Evolutionary conservation across 2,329 filamentous ascomycete genomes (phyloP).

Genomic region (Monilinia aucupariae): DNA sequence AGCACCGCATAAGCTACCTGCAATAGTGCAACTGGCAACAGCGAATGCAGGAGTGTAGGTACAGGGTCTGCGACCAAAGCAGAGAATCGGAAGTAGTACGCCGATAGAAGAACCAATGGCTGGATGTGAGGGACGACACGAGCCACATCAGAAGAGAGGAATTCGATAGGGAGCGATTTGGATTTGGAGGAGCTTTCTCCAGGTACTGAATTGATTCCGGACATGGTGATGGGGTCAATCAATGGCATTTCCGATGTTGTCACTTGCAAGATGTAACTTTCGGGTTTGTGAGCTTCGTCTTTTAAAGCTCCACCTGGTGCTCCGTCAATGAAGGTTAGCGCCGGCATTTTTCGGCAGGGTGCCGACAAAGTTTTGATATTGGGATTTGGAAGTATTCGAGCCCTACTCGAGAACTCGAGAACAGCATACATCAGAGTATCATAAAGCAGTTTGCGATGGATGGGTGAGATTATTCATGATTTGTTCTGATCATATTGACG

Average conservation of each 20-base stretch:
- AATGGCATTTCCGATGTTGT: constrained; percentile 28
- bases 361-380: constrained; percentile 9
- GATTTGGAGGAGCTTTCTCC: constrained; percentile 6
- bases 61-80: constrained; percentile 66
- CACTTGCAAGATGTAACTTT: neutral
- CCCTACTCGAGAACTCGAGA: no score
- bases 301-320: constrained; percentile 9
- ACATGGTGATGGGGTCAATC: constrained; percentile 34
- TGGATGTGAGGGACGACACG: constrained; percentile 60
- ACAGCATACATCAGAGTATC: no score
- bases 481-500: neutral
- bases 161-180: constrained; percentile 31
- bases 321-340: no score
- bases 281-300: neutral
- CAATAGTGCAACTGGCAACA: constrained; percentile 57
- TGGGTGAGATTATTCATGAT: neutral
- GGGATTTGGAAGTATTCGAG: no score
- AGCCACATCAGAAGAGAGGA: constrained; percentile 37
- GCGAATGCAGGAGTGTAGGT: constrained; percentile 52
- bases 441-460: neutral
- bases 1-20: constrained; percentile 59
- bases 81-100: constrained; percentile 59
- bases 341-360: constrained; percentile 5
- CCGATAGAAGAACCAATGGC: constrained; percentile 58
- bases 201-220: constrained; percentile 19